These are phyloP conservation scores for Kalanchoe fedtschenkoi DNA, from an alignment of 164 flowering plant species.

Conservation along the genomic window DNA sequence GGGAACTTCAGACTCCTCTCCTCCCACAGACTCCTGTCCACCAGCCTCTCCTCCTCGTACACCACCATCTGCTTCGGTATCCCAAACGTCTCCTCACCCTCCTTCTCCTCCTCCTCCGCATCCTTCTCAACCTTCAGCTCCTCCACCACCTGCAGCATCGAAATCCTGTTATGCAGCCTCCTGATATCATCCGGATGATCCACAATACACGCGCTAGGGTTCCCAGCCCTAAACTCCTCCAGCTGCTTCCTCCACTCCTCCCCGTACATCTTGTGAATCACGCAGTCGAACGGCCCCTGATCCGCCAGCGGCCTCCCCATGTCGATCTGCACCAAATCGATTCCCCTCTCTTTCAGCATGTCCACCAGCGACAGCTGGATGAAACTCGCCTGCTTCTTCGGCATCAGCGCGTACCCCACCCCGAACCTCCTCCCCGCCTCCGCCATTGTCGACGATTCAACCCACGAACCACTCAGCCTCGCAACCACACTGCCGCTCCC, in stretches of 20 bases:
- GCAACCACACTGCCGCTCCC: background rate
- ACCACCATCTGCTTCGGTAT: conserved; percentile 69
- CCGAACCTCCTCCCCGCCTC: conserved; percentile 18
- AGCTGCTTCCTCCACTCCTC: conserved; percentile 40
- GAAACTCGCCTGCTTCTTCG: conserved; percentile 43
- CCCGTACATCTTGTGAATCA: conserved; percentile 46
- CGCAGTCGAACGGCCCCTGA: conserved; percentile 56
- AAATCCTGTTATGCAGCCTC: conserved; percentile 55
- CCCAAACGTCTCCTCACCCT: conserved; percentile 31
- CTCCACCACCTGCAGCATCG: conserved; percentile 74
- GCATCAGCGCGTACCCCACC: conserved; percentile 43
- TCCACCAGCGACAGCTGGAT: conserved; percentile 25
- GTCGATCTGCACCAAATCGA: conserved; percentile 37
- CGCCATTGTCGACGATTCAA: conserved; percentile 27
- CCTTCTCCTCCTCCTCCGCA: conserved; percentile 10
- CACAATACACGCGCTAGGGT: conserved; percentile 27
- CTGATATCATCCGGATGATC: conserved; percentile 40
- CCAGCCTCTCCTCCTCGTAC: conserved; percentile 22
- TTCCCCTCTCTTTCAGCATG: conserved; percentile 21
- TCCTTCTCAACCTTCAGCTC: conserved; percentile 29
- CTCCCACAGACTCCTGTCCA: conserved; percentile 22
- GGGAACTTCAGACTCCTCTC: conserved; percentile 41
- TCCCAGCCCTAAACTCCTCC: conserved; percentile 23
- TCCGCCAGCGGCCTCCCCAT: conserved; percentile 21
- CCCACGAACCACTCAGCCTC: too few species aligned